These are phyloP conservation scores for Quambalaria eucalypti DNA, from an alignment of 1,284 basidiomycete species.

Conservation along the genomic window DNA sequence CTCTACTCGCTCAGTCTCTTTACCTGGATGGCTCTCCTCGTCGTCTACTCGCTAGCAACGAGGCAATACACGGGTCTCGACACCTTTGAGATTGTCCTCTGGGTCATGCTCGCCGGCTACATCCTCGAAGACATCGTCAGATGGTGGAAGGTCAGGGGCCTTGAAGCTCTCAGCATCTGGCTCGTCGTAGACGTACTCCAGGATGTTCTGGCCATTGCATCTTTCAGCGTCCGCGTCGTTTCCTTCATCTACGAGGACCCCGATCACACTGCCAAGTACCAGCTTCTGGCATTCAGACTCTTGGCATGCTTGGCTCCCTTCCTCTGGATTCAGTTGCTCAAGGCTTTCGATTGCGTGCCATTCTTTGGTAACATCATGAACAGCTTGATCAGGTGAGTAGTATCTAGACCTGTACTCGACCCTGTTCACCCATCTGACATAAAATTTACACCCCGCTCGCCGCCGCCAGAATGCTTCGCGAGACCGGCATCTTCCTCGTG, in stretches of 20 bases:
- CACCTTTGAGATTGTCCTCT: constrained; percentile 22
- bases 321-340: constrained; percentile 34
- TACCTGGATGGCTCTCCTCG: constrained; percentile 30
- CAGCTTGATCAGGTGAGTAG: constrained; percentile 50
- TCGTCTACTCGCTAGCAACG: constrained; percentile 30
- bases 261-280: constrained; percentile 10
- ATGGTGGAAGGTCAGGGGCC: constrained; percentile 33
- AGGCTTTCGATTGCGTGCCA: constrained; percentile 47
- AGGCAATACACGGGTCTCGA: constrained; percentile 21
- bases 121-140: constrained; percentile 27
- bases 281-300: constrained; percentile 32
- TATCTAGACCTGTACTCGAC: too few species aligned
- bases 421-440: too few species aligned
- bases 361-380: constrained; percentile 49
- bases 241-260: constrained; percentile 21
- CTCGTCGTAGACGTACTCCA: constrained; percentile 29
- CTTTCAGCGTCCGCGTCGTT: constrained; percentile 25
- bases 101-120: constrained; percentile 33
- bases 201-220: constrained; percentile 19
- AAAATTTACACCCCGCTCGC: too few species aligned
- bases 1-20: constrained; percentile 26
- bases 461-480: constrained; percentile 91
- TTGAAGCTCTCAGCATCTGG: constrained; percentile 34
- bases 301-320: constrained; percentile 37
- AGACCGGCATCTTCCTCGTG: constrained; percentile 55